Percentiles rank a stretch among this genome's conserved stretches.
Evolutionary conservation across 2,329 filamentous ascomycete species (phyloP).

Genomic region (Colletotrichum sp.): DNA sequence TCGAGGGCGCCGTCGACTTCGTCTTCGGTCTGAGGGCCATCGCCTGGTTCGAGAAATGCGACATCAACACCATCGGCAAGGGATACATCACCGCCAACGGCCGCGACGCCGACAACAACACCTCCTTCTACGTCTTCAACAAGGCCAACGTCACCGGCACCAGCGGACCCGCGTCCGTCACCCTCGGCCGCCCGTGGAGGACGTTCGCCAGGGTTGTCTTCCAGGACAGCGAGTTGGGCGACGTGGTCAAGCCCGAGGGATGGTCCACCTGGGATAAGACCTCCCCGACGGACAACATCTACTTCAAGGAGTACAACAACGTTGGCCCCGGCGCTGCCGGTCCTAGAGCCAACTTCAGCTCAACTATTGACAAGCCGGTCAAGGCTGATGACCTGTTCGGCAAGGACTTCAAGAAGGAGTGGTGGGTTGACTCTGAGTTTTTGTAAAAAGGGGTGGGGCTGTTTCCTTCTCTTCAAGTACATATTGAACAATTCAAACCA

Average conservation of each 20-base stretch:
- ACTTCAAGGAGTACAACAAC: constrained; percentile 59
- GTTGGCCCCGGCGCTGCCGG: constrained; percentile 49
- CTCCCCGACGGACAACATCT: constrained; percentile 48
- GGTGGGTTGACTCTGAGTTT: constrained; percentile 17
- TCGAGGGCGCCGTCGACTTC: constrained; percentile 63
- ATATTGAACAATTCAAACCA: not conserved
- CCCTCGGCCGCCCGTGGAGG: constrained; percentile 59
- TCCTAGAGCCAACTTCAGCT: not conserved
- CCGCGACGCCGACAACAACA: constrained; percentile 43
- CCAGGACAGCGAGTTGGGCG: constrained; percentile 49
- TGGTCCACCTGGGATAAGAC: constrained; percentile 51
- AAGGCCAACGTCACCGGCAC: constrained; percentile 44
- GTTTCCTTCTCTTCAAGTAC: not conserved
- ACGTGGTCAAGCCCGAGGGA: constrained; percentile 55
- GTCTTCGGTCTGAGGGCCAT: constrained; percentile 61
- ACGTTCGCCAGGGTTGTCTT: constrained; percentile 55
- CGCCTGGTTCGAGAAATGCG: constrained; percentile 59
- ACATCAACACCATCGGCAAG: constrained; percentile 49
- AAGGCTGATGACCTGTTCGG: not conserved
- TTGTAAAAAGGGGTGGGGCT: not conserved
- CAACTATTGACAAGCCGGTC: not conserved
- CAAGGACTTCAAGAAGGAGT: constrained; percentile 9
- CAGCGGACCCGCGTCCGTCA: constrained; percentile 41
- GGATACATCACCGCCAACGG: constrained; percentile 55
- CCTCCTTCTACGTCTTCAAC: constrained; percentile 51